A percentile compares a stretch with the other conserved stretches of the same genome.
phyloP scores from a whole-genome alignment of 768 basidiomycete genomes.

The Dacryopinax primogenitus region DNA sequence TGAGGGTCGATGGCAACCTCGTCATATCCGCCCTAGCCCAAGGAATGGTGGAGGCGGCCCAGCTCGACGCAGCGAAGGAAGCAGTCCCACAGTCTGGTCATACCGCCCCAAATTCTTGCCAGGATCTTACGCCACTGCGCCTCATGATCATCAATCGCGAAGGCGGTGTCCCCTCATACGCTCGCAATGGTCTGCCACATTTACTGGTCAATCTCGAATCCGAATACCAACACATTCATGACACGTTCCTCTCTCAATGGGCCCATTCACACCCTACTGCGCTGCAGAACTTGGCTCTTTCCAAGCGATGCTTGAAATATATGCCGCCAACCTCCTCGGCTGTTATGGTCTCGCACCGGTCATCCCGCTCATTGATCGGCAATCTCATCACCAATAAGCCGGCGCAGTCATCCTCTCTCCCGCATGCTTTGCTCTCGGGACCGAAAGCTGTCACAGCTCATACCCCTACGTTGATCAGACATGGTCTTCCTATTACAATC shows the following conservation, averaged over 20 bases:
- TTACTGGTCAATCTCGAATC: constrained; percentile 87
- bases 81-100: not conserved
- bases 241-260: constrained; percentile 76
- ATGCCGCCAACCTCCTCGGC: constrained; percentile 93
- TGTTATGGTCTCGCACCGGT: constrained; percentile 93
- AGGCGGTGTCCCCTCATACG: constrained; percentile 95
- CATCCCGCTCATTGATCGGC: constrained; percentile 85
- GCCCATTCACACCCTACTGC: constrained; percentile 64
- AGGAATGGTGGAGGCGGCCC: constrained; percentile 53
- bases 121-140: constrained; percentile 76
- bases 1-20: constrained; percentile 75
- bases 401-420: constrained; percentile 85
- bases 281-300: constrained; percentile 70
- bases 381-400: constrained; percentile 98
- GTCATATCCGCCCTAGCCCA: constrained; percentile 76
- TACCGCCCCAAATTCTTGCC: constrained; percentile 36
- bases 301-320: constrained; percentile 72
- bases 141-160: constrained; percentile 96
- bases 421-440: constrained; percentile 70
- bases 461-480: constrained; percentile 85
- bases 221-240: constrained; percentile 70
- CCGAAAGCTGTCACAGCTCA: constrained; percentile 74
- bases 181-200: constrained; percentile 86
- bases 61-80: constrained; percentile 12
- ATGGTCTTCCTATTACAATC: constrained; percentile 76